Base-by-base conservation (phyloP, 495 filamentous ascomycete genomes). In the Aspergillus campestris region DNA sequence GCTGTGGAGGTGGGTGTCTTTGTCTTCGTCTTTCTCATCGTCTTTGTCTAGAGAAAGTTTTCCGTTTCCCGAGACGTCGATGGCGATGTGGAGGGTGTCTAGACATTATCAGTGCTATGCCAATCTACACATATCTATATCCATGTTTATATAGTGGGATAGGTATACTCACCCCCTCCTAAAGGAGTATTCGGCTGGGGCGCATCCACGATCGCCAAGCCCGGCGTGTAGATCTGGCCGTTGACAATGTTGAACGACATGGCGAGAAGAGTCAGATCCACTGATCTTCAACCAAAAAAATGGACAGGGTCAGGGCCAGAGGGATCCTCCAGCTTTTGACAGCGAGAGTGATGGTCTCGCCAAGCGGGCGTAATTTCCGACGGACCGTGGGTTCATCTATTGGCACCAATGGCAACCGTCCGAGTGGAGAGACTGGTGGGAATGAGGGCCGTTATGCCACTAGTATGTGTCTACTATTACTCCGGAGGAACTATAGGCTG, bases 121-220 rank as follows among this genome's bases (percentile, higher is more conserved):
- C 4, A 4, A 24, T 24, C 18, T 24, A 24, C 18, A 2, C 18
- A 24, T 24, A 24, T 24, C 4, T 24, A 24, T 4, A 24, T 24
- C 18, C 4, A 24, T 24, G 1, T 24, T 4, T 24, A 24, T 24
- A 8, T 7, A 33, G 29, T 46, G 24, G 34, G 34, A 44, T 40
- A 30, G 36, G 37, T 24, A 32, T 28, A 68, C 72, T 50, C 56
- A 77, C 80, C 74, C 62, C 80, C 82, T 38, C 82, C 82, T 32
- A 82, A 57, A 6, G 82, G 80, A 6, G 81, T 84, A 40, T 76
- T 73, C 30, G 82, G 82, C 53, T 86, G 81, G 9, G 81, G 82
- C 37, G 78, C 67, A 60, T 82, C 73, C 13, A 84, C 55, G 44
- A 84, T 73, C 8, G 72, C 80, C 48, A 83, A 65, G 4, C 81